A percentile compares a stretch with the other conserved stretches of the same genome.
These are phyloP conservation scores for Agrocybe praecox DNA, from an alignment of 768 basidiomycete genomes.

Conservation along the genomic window DNA sequence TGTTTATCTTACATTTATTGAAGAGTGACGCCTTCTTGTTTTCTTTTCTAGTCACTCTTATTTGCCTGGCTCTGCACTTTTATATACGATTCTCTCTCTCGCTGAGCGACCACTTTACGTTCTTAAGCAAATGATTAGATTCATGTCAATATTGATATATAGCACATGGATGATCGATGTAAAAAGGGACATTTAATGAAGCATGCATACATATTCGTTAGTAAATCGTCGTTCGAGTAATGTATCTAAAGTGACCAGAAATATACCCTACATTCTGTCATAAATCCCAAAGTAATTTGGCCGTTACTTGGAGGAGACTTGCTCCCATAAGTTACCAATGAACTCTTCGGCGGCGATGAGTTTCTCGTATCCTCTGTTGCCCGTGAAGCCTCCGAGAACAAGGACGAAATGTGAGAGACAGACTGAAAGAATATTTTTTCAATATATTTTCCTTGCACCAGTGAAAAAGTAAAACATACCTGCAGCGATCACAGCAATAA, in stretches of 20 bases:
- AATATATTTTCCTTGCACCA: slow-evolving; percentile 12
- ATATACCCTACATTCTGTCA: not conserved
- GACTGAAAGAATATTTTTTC: slow-evolving; percentile 28
- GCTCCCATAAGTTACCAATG: slow-evolving; percentile 23
- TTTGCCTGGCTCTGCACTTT: slow-evolving; percentile 2
- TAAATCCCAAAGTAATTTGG: not conserved
- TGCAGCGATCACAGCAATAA: slow-evolving; percentile 36
- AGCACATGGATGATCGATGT: not conserved
- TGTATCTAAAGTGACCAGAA: not conserved
- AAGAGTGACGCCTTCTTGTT: not conserved
- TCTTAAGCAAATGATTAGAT: slow-evolving; percentile 1
- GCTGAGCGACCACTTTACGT: slow-evolving; percentile 2
- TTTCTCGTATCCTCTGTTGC: slow-evolving; percentile 47
- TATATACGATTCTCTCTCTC: not conserved
- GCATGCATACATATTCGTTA: not conserved
- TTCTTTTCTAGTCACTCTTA: not conserved
- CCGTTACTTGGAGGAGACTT: slow-evolving; percentile 1
- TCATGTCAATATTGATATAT: slow-evolving; percentile 1
- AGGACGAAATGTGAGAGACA: slow-evolving; percentile 52
- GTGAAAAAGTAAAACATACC: slow-evolving; percentile 13
- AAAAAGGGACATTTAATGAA: not conserved
- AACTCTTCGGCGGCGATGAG: slow-evolving; percentile 42
- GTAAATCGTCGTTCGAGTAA: not conserved
- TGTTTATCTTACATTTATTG: not conserved
- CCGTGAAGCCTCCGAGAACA: slow-evolving; percentile 48